Evolutionary conservation across 2,329 filamentous ascomycete species (phyloP).

Genomic region (Escovopsis sp.): DNA sequence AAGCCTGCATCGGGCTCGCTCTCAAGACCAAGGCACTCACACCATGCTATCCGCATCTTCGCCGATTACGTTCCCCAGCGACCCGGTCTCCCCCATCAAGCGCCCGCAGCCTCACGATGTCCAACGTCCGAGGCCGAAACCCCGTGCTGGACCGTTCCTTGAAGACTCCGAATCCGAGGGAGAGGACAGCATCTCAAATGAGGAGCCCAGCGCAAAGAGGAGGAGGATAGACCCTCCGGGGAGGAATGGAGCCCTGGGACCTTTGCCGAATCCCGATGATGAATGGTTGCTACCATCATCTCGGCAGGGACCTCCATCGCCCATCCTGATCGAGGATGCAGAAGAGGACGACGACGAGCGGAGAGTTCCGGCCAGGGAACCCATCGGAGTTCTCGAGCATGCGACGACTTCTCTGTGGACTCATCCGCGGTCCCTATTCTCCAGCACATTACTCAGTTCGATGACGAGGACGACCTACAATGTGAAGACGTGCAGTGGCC

Average conservation of each 20-base stretch:
- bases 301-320: too few species aligned
- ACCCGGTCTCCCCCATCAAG: slow-evolving; percentile 26
- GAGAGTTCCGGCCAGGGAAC: neutral
- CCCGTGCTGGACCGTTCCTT: slow-evolving; percentile 23
- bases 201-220: slow-evolving; percentile 14
- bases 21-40: neutral
- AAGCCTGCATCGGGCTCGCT: neutral
- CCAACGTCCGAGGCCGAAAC: slow-evolving; percentile 19
- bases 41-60: slow-evolving; percentile 47
- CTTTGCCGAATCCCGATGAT: neutral
- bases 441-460: slow-evolving; percentile 12
- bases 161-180: slow-evolving; percentile 24
- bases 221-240: slow-evolving; percentile 16
- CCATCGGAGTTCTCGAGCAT: neutral
- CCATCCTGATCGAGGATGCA: slow-evolving; percentile 1
- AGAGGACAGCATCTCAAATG: slow-evolving; percentile 7
- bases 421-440: slow-evolving; percentile 13
- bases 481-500: slow-evolving; percentile 43
- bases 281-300: neutral
- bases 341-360: neutral
- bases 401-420: slow-evolving; percentile 6
- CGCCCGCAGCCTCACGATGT: slow-evolving; percentile 22
- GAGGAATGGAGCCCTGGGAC: neutral
- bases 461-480: slow-evolving; percentile 21
- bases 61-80: slow-evolving; percentile 39